Base-by-base conservation (phyloP, 257 asterid genomes). In the Voacanga thouarsii region DNA sequence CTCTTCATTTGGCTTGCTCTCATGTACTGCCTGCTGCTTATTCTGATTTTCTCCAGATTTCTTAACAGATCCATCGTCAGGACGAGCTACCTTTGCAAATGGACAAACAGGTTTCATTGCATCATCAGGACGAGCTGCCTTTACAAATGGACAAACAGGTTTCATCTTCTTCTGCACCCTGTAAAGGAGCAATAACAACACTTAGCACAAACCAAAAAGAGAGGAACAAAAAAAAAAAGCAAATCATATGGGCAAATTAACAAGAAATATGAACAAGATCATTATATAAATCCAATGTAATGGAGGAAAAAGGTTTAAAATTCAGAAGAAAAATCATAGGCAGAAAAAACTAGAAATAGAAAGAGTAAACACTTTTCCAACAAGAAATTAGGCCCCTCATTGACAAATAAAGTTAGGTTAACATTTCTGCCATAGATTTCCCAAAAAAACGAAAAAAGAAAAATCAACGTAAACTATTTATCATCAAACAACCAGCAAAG, bases 81-180 rank as follows among this genome's bases (percentile, higher is more conserved):
- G 96, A 45, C 89, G 90, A 80, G 94, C 81, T 65, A 96, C 94
- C 86, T 90, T 93, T 67, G 70, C 86, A 75, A 91, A 93, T 76
- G 97, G 99, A 72, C 97, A 92, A 33, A 33, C 37, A 33, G 37
- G 37, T 33, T 33, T 33, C 37, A 33, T 33, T 15, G 91, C 88
- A 82, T 93, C 98, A 75, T 88, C 96, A 15, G 98, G 96, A 41
- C 89, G 90, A 80, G 93, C 81, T 65, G 96, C 94, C 86, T 90
- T 93, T 67, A 72, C 86, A 75, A 91, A 93, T 77, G 98, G 99
- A 75, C 98, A 93, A 80, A 95, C 97, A n/a, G 99, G 90, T 28
- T 88, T 91, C 98, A 94, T 94, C 86, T 90, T 85, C 74, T 75
- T 81, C 82, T 60, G 79, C 59, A 75, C 76, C 37, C 93, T 87